Evolutionary conservation across 257 asterid species (phyloP), one percentile per base, ranked within the genome.

Genomic region (Solanum sejunctum): DNA sequence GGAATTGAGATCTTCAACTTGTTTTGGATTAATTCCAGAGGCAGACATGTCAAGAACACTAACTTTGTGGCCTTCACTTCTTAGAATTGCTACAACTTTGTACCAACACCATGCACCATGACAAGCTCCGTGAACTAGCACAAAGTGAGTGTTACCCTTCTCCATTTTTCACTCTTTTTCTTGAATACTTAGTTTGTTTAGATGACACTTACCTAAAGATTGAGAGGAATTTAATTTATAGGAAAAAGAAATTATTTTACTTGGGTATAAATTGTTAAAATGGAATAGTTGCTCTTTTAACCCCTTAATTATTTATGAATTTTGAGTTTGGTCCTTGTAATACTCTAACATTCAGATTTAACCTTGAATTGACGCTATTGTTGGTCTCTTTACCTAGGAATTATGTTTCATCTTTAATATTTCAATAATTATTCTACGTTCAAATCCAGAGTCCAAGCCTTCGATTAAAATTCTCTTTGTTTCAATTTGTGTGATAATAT

Each of bases 71-170:
- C 93, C 91, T 17, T 58, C 78, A 49, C 82, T 82, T 83, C 86
- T 89, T 83, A 88, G 87, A 84, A 86, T 66, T 16, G 90, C 41
- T 39, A 58, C 89, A 85, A 89, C 88, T 80, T 84, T 91, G 84
- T 88, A 89, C 93, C 93, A 89, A 85, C 91, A 89, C 92, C 95
- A 91, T 3, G 92, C 93, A 1, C 93, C 93, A 17, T 89, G 93
- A 72, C 92, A 86, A 7, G 90, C 91, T 10, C 94, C 95, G 4
- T 92, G 92, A 36, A 91, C 88, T 58, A 89, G 71, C 84, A 89
- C 90, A 56, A 91, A 89, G 72, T 84, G 89, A 41, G 64, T 83
- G 47, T 84, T 84, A 8, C 58, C 39, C 21, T 66, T 82, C 12
- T 84, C 88, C 90, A 87, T 90, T 84, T 5, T 73, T 2, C 12